Conservation (phyloP, 164 flowering plant species). For the Sedum album region DNA sequence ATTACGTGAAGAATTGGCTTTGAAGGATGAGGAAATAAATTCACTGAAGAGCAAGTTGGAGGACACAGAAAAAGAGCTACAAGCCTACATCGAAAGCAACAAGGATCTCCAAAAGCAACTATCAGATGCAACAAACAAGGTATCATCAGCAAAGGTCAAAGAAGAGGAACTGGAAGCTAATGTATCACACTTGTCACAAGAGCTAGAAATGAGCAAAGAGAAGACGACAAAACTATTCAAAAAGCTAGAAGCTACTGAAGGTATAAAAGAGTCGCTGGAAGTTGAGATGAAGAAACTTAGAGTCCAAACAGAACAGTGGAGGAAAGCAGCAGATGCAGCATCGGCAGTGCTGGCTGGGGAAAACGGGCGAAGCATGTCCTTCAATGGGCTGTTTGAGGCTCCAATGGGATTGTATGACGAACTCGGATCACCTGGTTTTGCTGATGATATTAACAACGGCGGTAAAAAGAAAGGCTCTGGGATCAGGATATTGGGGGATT, state of each 20-base stretch:
- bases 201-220: conserved; percentile 23
- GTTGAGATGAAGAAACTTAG: conserved; percentile 34
- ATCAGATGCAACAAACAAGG: conserved; percentile 23
- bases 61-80: conserved; percentile 44
- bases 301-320: conserved; percentile 49
- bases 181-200: conserved; percentile 27
- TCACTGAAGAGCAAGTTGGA: conserved; percentile 35
- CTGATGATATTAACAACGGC: too few species aligned
- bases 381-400: too few species aligned
- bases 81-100: conserved; percentile 24
- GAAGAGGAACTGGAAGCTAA: conserved; percentile 33
- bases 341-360: conserved; percentile 36
- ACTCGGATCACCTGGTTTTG: too few species aligned
- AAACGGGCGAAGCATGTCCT: conserved; percentile 1
- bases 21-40: conserved; percentile 37
- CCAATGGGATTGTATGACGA: too few species aligned
- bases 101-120: conserved; percentile 35
- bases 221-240: conserved; percentile 16
- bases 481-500: too few species aligned
- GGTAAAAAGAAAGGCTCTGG: too few species aligned
- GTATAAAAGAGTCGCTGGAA: conserved; percentile 26
- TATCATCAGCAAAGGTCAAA: conserved; percentile 22
- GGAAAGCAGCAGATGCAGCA: conserved; percentile 49
- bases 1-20: conserved; percentile 15
- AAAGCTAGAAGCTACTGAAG: conserved; percentile 24